Conservation (phyloP, 208 protist genomes). For the Porcisia hertigi region DNA sequence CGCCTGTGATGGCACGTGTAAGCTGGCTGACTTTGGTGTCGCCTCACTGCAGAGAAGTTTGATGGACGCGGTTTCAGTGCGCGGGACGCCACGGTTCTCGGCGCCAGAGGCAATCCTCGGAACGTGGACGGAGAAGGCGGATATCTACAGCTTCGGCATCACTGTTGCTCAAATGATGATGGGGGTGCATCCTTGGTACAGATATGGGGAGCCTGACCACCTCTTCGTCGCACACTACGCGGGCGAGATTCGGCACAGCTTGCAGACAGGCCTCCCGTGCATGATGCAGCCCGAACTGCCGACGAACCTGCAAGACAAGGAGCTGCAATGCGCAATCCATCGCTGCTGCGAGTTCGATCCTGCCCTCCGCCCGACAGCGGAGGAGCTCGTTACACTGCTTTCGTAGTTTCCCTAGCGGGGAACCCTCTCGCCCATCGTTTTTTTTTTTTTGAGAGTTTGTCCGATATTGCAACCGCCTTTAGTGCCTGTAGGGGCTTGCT, state of each 20-base stretch:
- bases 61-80: constrained; percentile 30
- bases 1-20: constrained; percentile 71
- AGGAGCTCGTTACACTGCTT: constrained; percentile 47
- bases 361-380: constrained; percentile 41
- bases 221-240: constrained; percentile 51
- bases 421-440: no score
- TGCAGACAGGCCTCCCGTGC: constrained; percentile 31
- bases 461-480: not conserved
- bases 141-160: constrained; percentile 89
- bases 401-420: constrained; percentile 20
- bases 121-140: constrained; percentile 48
- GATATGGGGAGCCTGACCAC: constrained; percentile 46
- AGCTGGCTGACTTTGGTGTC: constrained; percentile 90
- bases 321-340: constrained; percentile 43
- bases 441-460: not conserved
- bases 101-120: constrained; percentile 71
- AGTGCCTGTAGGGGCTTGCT: no score
- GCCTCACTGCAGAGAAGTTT: constrained; percentile 59
- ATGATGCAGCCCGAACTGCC: constrained; percentile 53
- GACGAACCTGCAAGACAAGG: constrained; percentile 33
- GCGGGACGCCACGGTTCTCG: constrained; percentile 78
- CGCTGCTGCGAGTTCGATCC: constrained; percentile 50
- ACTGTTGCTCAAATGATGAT: constrained; percentile 76
- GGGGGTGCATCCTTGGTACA: constrained; percentile 59
- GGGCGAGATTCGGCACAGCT: constrained; percentile 31